Base-by-base conservation (phyloP, 2,329 filamentous ascomycete genomes). In the Neurospora sp. region DNA sequence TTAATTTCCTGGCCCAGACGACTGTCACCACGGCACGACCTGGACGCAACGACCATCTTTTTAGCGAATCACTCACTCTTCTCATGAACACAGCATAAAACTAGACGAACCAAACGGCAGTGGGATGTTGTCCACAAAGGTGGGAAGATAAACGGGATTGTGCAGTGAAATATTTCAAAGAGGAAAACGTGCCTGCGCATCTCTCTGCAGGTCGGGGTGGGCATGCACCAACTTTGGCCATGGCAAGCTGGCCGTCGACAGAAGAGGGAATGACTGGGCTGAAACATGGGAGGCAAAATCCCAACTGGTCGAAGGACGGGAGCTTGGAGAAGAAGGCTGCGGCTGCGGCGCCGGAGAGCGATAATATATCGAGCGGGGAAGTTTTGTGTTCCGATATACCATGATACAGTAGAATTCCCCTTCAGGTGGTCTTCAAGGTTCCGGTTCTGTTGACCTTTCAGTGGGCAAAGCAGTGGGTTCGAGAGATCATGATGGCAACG, bases 141-240 rank as follows among this genome's bases (percentile, higher is more conserved):
- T 17, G 52, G 52, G 52, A 52, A 23, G 43, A 46, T 52, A 52
- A 28, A 52, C 43, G 43, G 43, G 23, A 62, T 62, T 17, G 52
- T 17, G 52, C 52, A 62, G 52, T 62, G 52, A 62, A 62, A 62
- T 6, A 62, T 33, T 12, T 43, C 23, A 70, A 69, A 70, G n/a
- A 43, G 67, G 38, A 69, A 73, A 69, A 70, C 72, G 74, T 73
- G 73, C 75, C 69, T 69, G 74, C 66, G 74, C 67, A 69, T 70
- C 62, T 6, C 40, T 6, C 65, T 71, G 68, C 70, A 71, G 12
- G 71, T 69, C 69, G 70, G 66, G 65, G 70, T 71, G 68, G 52
- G 39, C 43, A 66, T 66, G 52, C 23, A 28, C 52, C 52, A 33
- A 17, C 23, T 62, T 62, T 62, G 23, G 52, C 46, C 11, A 62